Evolutionary conservation across 2,329 filamentous ascomycete genomes (phyloP), one percentile per base, ranked within the genome.

Genomic region (Fusarium sp.): DNA sequence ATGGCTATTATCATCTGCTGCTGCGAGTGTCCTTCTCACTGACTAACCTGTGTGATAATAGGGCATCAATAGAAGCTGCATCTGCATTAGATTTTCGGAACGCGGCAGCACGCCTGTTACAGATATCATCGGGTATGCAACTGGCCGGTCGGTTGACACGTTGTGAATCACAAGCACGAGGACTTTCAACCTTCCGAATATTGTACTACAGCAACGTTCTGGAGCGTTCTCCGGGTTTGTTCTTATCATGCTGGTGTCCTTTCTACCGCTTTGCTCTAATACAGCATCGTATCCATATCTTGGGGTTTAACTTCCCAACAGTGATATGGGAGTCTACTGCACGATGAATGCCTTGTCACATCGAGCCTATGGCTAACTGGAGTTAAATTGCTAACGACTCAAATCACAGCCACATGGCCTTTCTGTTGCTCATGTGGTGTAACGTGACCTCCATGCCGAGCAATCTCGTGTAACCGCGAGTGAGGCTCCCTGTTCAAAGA

Each of bases 71-170:
- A 18, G 44, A 33, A n/a, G 16, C n/a, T 16, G 26, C 20, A 18
- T 23, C 38, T 42, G 35, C 37, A 26, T 20, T 35, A 23, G 10
- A 31, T 26, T 28, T 50, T 68, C 63, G 38, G 44, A 43, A 52
- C 23, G 38, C 48, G 31, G 37, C 48, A 47, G 58, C 28, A 65
- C 39, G 28, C 53, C 35, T 53, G 39, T 41, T 68, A 26, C 53
- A 64, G 21, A 21, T 20, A 50, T 49, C 28, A 23, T 53, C 57
- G 46, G 66, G 23, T 48, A 70, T 64, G 57, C 44, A 62, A 46
- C 37, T 44, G 49, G 15, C 57, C 63, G 53, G n/a, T 41, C 63
- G 53, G n/a, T 41, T 35, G 33, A 54, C 53, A 59, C 24, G 29
- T 48, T 39, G 49, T 70, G 53, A 39, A 42, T 35, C 53, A 46